Evolutionary conservation across 2,329 filamentous ascomycete genomes (phyloP), one percentile per base, ranked within the genome.

Genomic region (Teratosphaeria viscida): DNA sequence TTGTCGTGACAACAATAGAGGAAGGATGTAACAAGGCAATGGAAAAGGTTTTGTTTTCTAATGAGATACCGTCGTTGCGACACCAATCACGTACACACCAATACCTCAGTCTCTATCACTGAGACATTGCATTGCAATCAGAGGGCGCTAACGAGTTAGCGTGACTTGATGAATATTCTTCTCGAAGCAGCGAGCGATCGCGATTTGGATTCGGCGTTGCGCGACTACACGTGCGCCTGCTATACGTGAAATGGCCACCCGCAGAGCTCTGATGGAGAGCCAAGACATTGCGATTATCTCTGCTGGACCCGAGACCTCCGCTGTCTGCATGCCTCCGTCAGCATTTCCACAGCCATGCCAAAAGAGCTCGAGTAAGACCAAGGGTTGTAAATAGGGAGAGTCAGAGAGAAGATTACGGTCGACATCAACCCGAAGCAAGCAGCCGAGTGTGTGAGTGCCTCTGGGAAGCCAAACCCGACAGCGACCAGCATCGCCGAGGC

Each of bases 391-490:
- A 19, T 6, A 1, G 5, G n/a, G n/a, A 23, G 43, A 10, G 55
- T 71, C 69, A 71, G 69, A 71, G 69, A 71, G 69, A 71, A 71
- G 69, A 71, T 71, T 71, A 71, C 61, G 60, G 69, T 71, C 69
- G 67, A 67, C 69, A 71, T 57, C 59, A 69, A 57, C 64, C 59
- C 53, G 32, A 16, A 19, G 59, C 59, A 62, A 60, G 26, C 61
- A 37, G 56, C 52, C 39, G 63, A 56, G 57, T 68, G 68, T 65
- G 61, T 70, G 63, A 64, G 65, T 67, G 65, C 61, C 58, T 19
- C 57, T 43, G 7, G 57, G 23, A 63, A 59, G 59, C 66, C 68
- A 60, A 62, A 70, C 60, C 69, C 68, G 56, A 67, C 52, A 56
- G 52, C 60, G 58, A 55, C 34, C 52, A 43, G 39, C 58, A 55